Evolutionary conservation across 352 stramenopile genomes (phyloP).

Genomic region (Peronospora belbahrii): DNA sequence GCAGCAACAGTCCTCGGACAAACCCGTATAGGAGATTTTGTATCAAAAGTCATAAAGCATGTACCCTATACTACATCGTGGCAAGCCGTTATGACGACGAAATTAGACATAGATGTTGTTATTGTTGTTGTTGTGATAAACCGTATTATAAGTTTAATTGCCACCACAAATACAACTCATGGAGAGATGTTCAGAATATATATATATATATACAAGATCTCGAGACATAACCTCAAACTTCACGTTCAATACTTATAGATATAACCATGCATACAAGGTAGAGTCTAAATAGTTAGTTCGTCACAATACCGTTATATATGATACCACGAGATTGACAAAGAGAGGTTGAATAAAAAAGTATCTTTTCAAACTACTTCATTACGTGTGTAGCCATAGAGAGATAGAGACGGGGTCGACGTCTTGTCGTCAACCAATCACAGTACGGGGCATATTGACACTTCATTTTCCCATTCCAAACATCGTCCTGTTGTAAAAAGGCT

Average conservation of each 20-base stretch:
- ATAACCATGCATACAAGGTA: too few species aligned
- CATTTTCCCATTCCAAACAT: too few species aligned
- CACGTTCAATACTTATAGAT: too few species aligned
- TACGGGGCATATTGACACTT: not conserved
- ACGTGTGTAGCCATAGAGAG: too few species aligned
- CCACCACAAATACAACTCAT: not conserved
- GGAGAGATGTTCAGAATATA: slow-evolving; percentile 12
- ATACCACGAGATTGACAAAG: not conserved
- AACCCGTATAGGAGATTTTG: not conserved
- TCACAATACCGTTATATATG: not conserved
- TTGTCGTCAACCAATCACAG: slow-evolving; percentile 17
- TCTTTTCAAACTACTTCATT: too few species aligned
- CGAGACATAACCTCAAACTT: not conserved
- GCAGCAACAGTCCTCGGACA: not conserved
- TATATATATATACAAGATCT: too few species aligned
- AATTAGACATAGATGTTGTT: not conserved
- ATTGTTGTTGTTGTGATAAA: too few species aligned
- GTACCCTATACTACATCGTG: not conserved
- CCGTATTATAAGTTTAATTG: too few species aligned
- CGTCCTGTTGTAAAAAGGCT: slow-evolving; percentile 18
- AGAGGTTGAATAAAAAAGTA: slow-evolving; percentile 12
- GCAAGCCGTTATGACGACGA: not conserved
- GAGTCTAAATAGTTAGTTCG: too few species aligned
- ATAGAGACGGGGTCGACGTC: slow-evolving; percentile 7
- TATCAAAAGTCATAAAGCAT: too few species aligned